These are phyloP conservation scores for Boletus huronensis DNA, from an alignment of 768 basidiomycete species.

Conservation along the genomic window DNA sequence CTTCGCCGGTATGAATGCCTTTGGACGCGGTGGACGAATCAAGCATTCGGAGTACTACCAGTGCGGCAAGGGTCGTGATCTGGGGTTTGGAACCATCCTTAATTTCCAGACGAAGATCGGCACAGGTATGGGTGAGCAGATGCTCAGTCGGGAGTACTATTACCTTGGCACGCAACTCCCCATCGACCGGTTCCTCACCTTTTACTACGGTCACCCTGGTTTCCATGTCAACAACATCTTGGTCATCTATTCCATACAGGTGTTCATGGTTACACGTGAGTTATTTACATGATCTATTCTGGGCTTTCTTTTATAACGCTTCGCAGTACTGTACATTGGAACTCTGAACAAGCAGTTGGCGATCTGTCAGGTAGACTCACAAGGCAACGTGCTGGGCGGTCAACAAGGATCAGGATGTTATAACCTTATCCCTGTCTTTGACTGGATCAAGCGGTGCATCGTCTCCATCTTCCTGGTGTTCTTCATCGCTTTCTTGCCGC, in stretches of 20 bases:
- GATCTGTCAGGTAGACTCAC: constrained; percentile 83
- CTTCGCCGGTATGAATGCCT: constrained; percentile 98
- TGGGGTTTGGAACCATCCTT: constrained; percentile 97
- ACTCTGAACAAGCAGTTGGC: constrained; percentile 91
- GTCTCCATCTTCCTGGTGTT: constrained; percentile 98
- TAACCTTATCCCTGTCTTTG: constrained; percentile 93
- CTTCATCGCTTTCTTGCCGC: constrained; percentile 93
- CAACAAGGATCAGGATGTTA: constrained; percentile 82
- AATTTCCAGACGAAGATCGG: constrained; percentile 99
- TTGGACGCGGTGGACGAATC: constrained; percentile 96
- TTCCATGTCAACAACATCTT: constrained; percentile 99
- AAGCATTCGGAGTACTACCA: constrained; percentile 99
- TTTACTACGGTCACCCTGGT: constrained; percentile 99
- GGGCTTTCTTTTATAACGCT: constrained; percentile 6
- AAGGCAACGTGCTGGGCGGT: constrained; percentile 73
- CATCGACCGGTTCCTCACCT: constrained; percentile 97
- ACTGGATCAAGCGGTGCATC: constrained; percentile 97
- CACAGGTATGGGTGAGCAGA: constrained; percentile 99
- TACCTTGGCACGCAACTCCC: constrained; percentile 98
- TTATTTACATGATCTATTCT: constrained; percentile 18
- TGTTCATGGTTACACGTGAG: constrained; percentile 94
- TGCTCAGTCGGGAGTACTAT: constrained; percentile 99
- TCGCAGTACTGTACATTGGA: constrained; percentile 84
- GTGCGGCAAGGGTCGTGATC: constrained; percentile 98
- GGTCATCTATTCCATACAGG: constrained; percentile 96